These are phyloP conservation scores for Candolleomyces eurysporus DNA, from an alignment of 768 basidiomycete species.

Conservation along the genomic window DNA sequence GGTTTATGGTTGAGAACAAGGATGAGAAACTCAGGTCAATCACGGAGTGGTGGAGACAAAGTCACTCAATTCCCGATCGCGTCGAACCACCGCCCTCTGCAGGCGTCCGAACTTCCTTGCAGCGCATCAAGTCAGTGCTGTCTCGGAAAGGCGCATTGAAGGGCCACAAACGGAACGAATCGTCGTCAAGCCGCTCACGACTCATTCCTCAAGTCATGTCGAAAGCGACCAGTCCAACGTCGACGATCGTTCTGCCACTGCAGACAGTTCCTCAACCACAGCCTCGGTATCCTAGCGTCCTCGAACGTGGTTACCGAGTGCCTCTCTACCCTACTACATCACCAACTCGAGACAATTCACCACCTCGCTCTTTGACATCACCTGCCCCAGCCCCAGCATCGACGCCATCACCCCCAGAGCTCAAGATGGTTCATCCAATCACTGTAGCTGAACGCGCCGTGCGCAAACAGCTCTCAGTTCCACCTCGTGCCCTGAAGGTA, in stretches of 20 bases:
- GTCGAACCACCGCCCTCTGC: slow-evolving; percentile 17
- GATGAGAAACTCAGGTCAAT: slow-evolving; percentile 17
- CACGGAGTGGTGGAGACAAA: slow-evolving; percentile 24
- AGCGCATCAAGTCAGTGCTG: slow-evolving; percentile 23
- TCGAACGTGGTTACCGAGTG: slow-evolving; percentile 30
- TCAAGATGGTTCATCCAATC: slow-evolving; percentile 5
- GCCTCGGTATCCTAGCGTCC: slow-evolving; percentile 34
- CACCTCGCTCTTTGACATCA: slow-evolving; percentile 12
- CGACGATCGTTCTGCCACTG: slow-evolving; percentile 26
- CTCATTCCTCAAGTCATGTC: neutral
- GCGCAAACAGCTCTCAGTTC: slow-evolving; percentile 13
- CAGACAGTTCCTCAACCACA: slow-evolving; percentile 25
- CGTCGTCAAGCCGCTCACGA: neutral
- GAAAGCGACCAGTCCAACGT: slow-evolving; percentile 17
- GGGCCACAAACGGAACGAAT: neutral
- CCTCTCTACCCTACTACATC: slow-evolving; percentile 20
- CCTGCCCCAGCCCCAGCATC: neutral
- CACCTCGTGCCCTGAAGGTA: slow-evolving; percentile 24
- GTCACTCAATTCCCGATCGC: slow-evolving; percentile 11
- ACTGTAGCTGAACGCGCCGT: slow-evolving; percentile 1
- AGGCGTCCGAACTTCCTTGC: slow-evolving; percentile 10
- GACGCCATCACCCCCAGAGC: neutral
- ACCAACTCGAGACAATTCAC: slow-evolving; percentile 15
- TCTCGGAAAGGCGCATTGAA: slow-evolving; percentile 14
- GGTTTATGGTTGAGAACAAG: slow-evolving; percentile 28